Evolutionary conservation across 2,329 filamentous ascomycete genomes (phyloP), one percentile per base, ranked within the genome.

Genomic region (Pyrenochaeta sp.): DNA sequence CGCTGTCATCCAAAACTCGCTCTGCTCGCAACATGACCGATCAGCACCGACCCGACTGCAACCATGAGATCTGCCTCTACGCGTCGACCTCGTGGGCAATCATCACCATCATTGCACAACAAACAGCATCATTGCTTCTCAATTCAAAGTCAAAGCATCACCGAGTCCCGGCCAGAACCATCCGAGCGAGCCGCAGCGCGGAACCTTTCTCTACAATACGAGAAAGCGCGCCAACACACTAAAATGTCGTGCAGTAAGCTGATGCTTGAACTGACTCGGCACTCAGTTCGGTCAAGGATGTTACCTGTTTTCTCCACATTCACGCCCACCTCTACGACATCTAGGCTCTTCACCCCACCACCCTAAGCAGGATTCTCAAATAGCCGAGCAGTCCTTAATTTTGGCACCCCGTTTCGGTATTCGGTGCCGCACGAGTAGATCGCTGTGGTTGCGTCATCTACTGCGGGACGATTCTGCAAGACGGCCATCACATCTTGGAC

Each of bases 181-280:
- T 58, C 63, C 61, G 65, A 57, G 52, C 65, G 49, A 68, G 56
- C 59, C 53, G 54, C 60, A 54, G 19, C 30, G 50, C 46, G 52
- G 53, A 53, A 40, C 34, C 58, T n/a, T 49, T 54, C 64, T 66
- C 64, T 64, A 66, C 61, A 58, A 45, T 43, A 44, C 43, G 62
- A 61, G 49, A 53, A 48, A 56, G 25, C 13, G n/a, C 42, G 34
- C 42, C 39, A 32, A 47, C 28, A 42, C 58, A 47, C 65, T 68
- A 68, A 68, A 62, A 68, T 68, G 65, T 65, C 61, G 63, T 68
- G 64, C 65, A 68, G 59, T 50, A 58, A 58, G 61, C 48, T 61
- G 59, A 50, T 61, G 61, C 61, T 64, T 49, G 54, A 59, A 32
- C 51, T 58, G 58, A 60, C 60, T 60, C 54, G 60, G 37, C 54